phyloP scores from a whole-genome alignment of 2,329 filamentous ascomycete species.

The Aspergillus udagawae region DNA sequence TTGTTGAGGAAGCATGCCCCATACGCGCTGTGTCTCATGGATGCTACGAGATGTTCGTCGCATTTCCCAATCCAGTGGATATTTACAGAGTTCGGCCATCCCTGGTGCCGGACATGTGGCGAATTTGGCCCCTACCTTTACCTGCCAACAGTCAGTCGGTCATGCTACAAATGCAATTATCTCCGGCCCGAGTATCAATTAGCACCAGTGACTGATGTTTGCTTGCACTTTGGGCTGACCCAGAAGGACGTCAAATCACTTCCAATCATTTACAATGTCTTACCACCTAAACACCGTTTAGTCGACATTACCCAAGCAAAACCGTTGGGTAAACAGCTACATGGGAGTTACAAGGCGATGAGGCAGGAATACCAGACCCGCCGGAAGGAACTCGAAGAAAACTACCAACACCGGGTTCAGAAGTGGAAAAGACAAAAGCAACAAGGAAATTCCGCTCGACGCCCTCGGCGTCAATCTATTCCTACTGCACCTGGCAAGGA shows the following conservation, averaged over 20 bases:
- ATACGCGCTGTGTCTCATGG: background rate
- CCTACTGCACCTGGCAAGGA: background rate
- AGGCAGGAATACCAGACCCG: background rate
- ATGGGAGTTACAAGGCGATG: background rate
- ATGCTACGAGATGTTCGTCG: background rate
- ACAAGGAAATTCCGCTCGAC: background rate
- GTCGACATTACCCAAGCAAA: slow-evolving; percentile 1
- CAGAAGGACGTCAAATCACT: background rate
- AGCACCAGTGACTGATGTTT: background rate
- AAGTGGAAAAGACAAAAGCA: background rate
- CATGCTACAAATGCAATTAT: slow-evolving; percentile 7
- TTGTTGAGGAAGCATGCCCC: slow-evolving; percentile 1
- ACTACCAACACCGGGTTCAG: background rate
- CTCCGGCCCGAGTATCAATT: slow-evolving; percentile 1
- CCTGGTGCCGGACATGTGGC: slow-evolving; percentile 6
- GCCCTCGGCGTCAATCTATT: background rate
- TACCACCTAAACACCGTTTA: background rate
- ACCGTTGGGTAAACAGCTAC: background rate
- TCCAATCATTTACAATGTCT: background rate
- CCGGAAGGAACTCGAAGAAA: background rate
- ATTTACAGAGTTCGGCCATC: slow-evolving; percentile 5
- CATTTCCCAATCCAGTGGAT: slow-evolving; percentile 5
- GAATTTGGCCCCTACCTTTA: slow-evolving; percentile 10
- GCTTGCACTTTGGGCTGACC: background rate
- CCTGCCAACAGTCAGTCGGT: slow-evolving; percentile 5